Conservation (phyloP, 345 rosid genomes). For the Cardamine occulta region DNA sequence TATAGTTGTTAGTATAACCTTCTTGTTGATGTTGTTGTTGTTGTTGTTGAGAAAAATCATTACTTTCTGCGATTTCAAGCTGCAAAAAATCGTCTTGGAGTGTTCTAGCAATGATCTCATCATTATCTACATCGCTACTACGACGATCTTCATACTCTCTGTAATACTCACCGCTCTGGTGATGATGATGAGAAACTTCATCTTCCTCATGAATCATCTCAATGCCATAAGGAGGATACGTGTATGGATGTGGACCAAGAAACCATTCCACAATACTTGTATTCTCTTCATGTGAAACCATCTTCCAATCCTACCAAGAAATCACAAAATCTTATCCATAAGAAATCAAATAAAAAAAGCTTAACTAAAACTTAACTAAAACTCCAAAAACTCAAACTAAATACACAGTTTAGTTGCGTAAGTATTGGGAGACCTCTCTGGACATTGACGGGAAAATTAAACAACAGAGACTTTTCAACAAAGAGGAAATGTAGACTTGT, state of each 20-base stretch:
- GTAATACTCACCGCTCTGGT: slow-evolving; percentile 46
- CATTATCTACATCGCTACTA: slow-evolving; percentile 63
- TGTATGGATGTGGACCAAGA: slow-evolving; percentile 57
- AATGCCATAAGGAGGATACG: slow-evolving; percentile 57
- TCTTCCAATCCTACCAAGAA: slow-evolving; percentile 18
- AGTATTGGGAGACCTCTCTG: slow-evolving; percentile 12
- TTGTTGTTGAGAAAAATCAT: slow-evolving; percentile 46
- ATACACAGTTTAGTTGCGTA: slow-evolving; percentile 22
- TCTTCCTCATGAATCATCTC: slow-evolving; percentile 48
- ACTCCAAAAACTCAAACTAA: not conserved
- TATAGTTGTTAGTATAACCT: slow-evolving; percentile 45
- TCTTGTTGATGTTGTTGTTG: slow-evolving; percentile 40
- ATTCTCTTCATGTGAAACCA: slow-evolving; percentile 48
- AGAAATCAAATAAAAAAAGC: slow-evolving; percentile 16
- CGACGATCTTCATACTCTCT: slow-evolving; percentile 59
- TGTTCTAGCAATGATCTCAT: slow-evolving; percentile 82
- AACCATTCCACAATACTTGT: slow-evolving; percentile 61
- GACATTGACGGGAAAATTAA: slow-evolving; percentile 21
- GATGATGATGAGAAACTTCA: slow-evolving; percentile 32
- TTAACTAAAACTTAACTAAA: not conserved
- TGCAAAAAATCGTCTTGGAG: slow-evolving; percentile 89
- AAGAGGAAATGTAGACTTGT: slow-evolving; percentile 32
- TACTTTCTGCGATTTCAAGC: slow-evolving; percentile 63
- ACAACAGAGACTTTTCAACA: slow-evolving; percentile 43
- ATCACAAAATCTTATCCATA: slow-evolving; percentile 27